Conservation (phyloP, 805 yeast species). For the Scheffersomyces lignosus region DNA sequence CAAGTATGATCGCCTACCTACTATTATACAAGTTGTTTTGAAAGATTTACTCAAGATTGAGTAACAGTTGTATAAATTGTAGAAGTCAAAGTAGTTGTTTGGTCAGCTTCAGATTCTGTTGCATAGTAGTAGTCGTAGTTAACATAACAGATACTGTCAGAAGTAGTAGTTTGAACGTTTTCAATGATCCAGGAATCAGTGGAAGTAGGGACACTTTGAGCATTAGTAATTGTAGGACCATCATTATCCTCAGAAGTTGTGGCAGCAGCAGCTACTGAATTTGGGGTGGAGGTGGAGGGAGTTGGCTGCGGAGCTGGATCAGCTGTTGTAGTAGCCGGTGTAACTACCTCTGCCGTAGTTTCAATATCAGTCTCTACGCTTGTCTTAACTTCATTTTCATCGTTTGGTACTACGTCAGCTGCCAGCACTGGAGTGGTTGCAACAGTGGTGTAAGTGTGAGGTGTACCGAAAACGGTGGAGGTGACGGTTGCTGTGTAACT, state of each 20-base stretch:
- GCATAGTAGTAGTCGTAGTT: slow-evolving; percentile 36
- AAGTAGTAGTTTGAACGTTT: slow-evolving; percentile 28
- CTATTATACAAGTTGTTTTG: too few relatives aligned
- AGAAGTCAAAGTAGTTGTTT: slow-evolving; percentile 40
- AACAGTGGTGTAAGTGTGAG: slow-evolving; percentile 36
- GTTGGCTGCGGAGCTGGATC: slow-evolving; percentile 2
- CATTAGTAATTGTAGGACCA: slow-evolving; percentile 30
- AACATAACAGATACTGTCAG: slow-evolving; percentile 34
- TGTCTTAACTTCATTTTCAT: slow-evolving; percentile 6
- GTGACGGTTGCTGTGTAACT: slow-evolving; percentile 46
- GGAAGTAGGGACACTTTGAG: slow-evolving; percentile 16
- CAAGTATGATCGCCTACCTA: too few relatives aligned
- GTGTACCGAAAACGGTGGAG: slow-evolving; percentile 40
- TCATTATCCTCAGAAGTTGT: slow-evolving; percentile 11
- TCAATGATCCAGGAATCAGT: slow-evolving; percentile 36
- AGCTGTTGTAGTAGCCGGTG: slow-evolving; percentile 1
- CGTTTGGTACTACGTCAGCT: slow-evolving; percentile 9
- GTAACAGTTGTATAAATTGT: slow-evolving; percentile 38
- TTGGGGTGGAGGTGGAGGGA: slow-evolving; percentile 4
- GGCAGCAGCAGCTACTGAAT: slow-evolving; percentile 1
- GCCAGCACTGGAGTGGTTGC: slow-evolving; percentile 29
- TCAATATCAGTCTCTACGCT: neutral
- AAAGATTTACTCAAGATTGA: slow-evolving; percentile 6
- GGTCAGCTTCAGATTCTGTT: slow-evolving; percentile 17
- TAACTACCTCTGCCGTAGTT: neutral